Conservation (phyloP, 345 rosid genomes). For the Sisymbrium altissimum region DNA sequence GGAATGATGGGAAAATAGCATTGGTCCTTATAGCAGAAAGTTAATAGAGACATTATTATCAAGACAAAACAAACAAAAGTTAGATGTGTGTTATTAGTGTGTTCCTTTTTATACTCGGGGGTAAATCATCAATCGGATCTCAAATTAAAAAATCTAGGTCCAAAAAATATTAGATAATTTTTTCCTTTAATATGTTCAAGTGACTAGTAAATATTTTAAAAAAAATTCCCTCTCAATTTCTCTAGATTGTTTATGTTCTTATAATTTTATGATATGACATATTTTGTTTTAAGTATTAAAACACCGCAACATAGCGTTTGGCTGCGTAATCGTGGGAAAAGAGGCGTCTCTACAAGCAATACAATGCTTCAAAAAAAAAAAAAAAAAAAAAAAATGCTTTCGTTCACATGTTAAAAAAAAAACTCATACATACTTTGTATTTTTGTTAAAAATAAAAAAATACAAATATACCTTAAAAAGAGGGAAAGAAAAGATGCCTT, state of each 20-base stretch:
- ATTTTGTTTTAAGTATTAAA: slow-evolving; percentile 1
- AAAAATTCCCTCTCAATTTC: neutral
- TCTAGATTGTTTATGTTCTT: neutral
- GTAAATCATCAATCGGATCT: neutral
- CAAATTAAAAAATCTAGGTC: neutral
- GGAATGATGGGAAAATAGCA: neutral
- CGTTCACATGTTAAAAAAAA: too few species aligned
- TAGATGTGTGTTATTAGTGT: neutral
- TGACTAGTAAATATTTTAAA: neutral
- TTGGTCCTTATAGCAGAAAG: neutral
- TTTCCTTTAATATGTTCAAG: neutral
- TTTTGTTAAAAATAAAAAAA: neutral
- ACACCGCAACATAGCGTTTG: neutral
- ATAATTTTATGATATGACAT: neutral
- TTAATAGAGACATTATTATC: slow-evolving; percentile 1
- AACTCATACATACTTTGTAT: neutral
- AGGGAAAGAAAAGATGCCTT: slow-evolving; percentile 48
- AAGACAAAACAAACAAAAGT: neutral
- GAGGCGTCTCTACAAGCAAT: slow-evolving; percentile 29
- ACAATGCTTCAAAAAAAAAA: slow-evolving; percentile 29
- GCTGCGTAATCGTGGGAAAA: slow-evolving; percentile 15
- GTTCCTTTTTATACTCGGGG: neutral
- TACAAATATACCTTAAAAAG: slow-evolving; percentile 20
- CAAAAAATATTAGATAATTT: neutral
- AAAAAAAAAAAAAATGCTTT: too few species aligned